Base-by-base conservation (phyloP, 2,329 filamentous ascomycete species). In the Xenosphaeropsis pyriputrescens region DNA sequence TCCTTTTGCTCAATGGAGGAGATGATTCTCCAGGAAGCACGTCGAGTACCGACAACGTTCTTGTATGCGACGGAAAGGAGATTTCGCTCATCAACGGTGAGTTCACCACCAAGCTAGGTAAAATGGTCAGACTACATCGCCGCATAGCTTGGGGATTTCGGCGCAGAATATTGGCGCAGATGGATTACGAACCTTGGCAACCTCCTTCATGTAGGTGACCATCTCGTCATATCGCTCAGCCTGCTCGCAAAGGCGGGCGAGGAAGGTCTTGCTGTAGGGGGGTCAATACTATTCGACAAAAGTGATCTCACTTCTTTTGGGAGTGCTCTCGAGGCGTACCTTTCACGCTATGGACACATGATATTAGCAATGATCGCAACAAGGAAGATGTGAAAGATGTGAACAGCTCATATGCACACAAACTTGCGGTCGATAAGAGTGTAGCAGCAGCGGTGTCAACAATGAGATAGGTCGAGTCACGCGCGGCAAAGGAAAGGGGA, bases 221-320 rank as follows among this genome's bases (percentile, higher is more conserved):
- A 96, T 96, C 71, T 96, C 91, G 89, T 98, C 89, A 70, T 98
- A 98, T 62, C 89, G 89, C 77, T 96, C 91, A 63, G 91, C 91
- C 79, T 98, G 91, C 84, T 96, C 91, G 75, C 91, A 96, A 63
- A 98, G 86, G 72, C 91, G 81, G 67, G 91, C 91, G 65, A 96
- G 85, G 77, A 96, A 96, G 62, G 91, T 96, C 81, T 96, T 96
- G 82, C 86, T 94, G 63, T 61, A 36, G 30, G 38, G 39, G 29
- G 29, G 43, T 52, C 44, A 52, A 50, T 40, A 46, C 41, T 18
- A 38, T 33, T 35, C 26, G 36, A 37, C 29, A 34, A 29, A 16
- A 14, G 36, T n/a, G 35, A 31, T 29, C 33, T 29, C 34, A 26
- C 12, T 26, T 11, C 22, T 26, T 26, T 26, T 26, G 22, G 4